Conservation (phyloP, 495 filamentous ascomycete species). For the Talaromyces proteolyticus region DNA sequence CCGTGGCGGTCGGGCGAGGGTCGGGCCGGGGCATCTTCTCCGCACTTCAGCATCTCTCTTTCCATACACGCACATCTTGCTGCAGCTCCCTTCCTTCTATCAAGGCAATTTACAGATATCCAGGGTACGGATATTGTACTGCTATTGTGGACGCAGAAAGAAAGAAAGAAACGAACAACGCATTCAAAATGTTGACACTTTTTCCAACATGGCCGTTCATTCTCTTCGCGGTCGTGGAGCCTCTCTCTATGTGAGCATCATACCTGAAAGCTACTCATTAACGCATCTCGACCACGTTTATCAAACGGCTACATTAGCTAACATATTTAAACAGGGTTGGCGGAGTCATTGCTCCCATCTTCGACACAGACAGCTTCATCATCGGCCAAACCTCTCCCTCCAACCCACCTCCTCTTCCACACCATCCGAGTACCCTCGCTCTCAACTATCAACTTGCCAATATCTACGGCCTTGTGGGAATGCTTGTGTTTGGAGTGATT, state of each 20-base stretch:
- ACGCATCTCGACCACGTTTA: not conserved
- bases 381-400: constrained; percentile 46
- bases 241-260: constrained; percentile 63
- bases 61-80: no score
- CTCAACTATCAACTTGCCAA: constrained; percentile 62
- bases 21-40: no score
- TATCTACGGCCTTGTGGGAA: constrained; percentile 57
- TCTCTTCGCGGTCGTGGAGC: constrained; percentile 54
- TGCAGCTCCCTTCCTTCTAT: no score
- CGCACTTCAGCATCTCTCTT: no score
- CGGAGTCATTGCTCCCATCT: constrained; percentile 49
- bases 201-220: constrained; percentile 37
- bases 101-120: not conserved
- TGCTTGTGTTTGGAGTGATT: constrained; percentile 54
- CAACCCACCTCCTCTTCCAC: constrained; percentile 16
- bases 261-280: no score
- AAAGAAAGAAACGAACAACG: no score
- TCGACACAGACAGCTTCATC: constrained; percentile 54
- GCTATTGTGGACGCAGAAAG: not conserved
- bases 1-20: no score
- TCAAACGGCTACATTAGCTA: constrained; percentile 5
- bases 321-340: constrained; percentile 38
- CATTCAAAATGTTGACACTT: constrained; percentile 29
- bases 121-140: not conserved
- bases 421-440: constrained; percentile 37